phyloP scores from a whole-genome alignment of 1,139 yeast genomes.

The Debaryomyces sp. region DNA sequence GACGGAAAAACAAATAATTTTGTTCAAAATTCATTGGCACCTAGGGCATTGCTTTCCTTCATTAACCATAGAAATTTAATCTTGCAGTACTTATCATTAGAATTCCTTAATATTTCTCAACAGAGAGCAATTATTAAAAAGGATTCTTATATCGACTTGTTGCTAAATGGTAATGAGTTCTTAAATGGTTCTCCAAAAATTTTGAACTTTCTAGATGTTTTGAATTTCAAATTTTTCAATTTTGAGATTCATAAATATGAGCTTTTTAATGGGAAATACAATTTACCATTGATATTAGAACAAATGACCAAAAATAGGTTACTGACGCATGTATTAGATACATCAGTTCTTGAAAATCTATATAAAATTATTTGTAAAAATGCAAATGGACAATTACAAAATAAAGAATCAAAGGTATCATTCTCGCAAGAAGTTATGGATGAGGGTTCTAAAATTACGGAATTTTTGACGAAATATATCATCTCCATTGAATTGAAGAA shows the following conservation, averaged over 20 bases:
- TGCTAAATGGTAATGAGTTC: constrained; percentile 52
- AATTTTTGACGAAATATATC: constrained; percentile 45
- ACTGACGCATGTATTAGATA: constrained; percentile 16
- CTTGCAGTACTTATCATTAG: constrained; percentile 71
- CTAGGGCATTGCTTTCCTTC: constrained; percentile 62
- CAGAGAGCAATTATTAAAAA: constrained; percentile 57
- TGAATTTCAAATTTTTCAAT: constrained; percentile 55
- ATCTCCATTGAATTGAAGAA: constrained; percentile 49
- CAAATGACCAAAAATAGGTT: constrained; percentile 23
- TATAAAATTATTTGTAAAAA: constrained; percentile 27
- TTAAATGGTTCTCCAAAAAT: constrained; percentile 62
- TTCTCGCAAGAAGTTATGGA: constrained; percentile 29
- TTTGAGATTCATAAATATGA: constrained; percentile 43
- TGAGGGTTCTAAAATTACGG: constrained; percentile 32
- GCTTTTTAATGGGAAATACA: constrained; percentile 38
- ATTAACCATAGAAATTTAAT: constrained; percentile 62
- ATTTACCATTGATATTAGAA: constrained; percentile 31
- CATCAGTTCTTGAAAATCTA: constrained; percentile 25
- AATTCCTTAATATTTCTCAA: constrained; percentile 61
- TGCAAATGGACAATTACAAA: constrained; percentile 18
- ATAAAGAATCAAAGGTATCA: constrained; percentile 23
- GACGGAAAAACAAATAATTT: constrained; percentile 30
- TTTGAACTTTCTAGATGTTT: constrained; percentile 67
- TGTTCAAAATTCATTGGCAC: constrained; percentile 35
- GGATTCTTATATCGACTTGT: constrained; percentile 52